Evolutionary conservation across 192 early-diverging fungal genomes (phyloP).

Genomic region (Podila horticola): DNA sequence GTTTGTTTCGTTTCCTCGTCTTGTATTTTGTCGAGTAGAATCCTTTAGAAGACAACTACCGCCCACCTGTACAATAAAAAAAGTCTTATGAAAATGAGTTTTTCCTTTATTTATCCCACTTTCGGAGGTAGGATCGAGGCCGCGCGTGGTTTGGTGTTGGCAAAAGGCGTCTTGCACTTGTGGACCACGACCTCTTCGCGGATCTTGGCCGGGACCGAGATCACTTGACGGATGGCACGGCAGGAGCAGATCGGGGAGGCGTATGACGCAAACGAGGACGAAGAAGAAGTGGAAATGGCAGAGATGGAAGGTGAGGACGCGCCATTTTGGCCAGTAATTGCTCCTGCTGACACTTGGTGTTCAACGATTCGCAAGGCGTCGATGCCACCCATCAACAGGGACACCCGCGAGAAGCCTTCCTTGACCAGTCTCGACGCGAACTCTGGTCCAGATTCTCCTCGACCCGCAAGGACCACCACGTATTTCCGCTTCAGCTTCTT

Average conservation of each 20-base stretch:
- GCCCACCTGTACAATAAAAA: too few species aligned
- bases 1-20: too few species aligned
- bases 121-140: background rate
- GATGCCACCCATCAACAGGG: constrained; percentile 62
- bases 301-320: background rate
- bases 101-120: background rate
- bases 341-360: background rate
- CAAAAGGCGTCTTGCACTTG: constrained; percentile 48
- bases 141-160: background rate
- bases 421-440: constrained; percentile 59
- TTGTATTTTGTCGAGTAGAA: too few species aligned
- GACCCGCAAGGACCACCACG: constrained; percentile 59
- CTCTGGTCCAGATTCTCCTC: constrained; percentile 61
- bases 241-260: constrained; percentile 31
- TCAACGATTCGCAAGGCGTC: constrained; percentile 53
- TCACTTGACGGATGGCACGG: constrained; percentile 30
- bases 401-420: constrained; percentile 54
- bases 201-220: constrained; percentile 25
- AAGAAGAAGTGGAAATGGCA: background rate
- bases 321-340: too few species aligned
- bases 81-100: background rate
- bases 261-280: background rate
- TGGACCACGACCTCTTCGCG: constrained; percentile 38
- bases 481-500: constrained; percentile 64
- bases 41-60: too few species aligned